Evolutionary conservation across 176 grass and related monocot genomes (phyloP), one percentile per base, ranked within the genome.

Genomic region (Carex kokanica): DNA sequence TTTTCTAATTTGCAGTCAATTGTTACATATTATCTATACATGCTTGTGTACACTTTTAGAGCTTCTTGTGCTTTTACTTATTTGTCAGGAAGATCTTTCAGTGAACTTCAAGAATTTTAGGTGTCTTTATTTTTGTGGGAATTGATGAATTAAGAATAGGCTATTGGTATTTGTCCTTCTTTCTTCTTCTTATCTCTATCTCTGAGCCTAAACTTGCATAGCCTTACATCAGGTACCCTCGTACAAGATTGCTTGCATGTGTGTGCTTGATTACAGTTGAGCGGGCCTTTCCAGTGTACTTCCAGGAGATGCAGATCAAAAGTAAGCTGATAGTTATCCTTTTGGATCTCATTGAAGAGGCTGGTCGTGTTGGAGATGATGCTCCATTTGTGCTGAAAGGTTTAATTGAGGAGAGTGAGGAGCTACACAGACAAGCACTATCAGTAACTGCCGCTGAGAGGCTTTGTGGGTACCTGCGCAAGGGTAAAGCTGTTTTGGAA

Each of bases 301-400:
- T 99, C 78, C 82, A 84, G 45, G 96, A 95, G 84, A 87, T 90
- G 16, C 95, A 94, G 85, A 94, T 93, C 31, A 99, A 99, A 84
- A 91, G 67, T 23, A 99, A 95, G 86, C 77, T 99, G 86, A 93
- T 99, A 58, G 74, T 91, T 77, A 87, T 93, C 57, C 86, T 99
- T 88, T 83, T 95, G 84, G 96, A 95, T 88, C 96, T 99, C 31
- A 81, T 92, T 60, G 91, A 99, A 90, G 93, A 99, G 86, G 86
- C 83, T 72, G 91, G 89, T 80, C 79, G 79, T 51, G 89, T 95
- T 60, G 96, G 96, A 83, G 91, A 95, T 79, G 96, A 99, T 85
- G 96, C 93, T 75, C 93, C 96, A 29, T 89, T 91, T 75, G 93
- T 91, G 83, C 90, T 99, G 88, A 99, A 87, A 27, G 86, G 61